phyloP scores from a whole-genome alignment of 345 rosid species.

The Brassica carinata region DNA sequence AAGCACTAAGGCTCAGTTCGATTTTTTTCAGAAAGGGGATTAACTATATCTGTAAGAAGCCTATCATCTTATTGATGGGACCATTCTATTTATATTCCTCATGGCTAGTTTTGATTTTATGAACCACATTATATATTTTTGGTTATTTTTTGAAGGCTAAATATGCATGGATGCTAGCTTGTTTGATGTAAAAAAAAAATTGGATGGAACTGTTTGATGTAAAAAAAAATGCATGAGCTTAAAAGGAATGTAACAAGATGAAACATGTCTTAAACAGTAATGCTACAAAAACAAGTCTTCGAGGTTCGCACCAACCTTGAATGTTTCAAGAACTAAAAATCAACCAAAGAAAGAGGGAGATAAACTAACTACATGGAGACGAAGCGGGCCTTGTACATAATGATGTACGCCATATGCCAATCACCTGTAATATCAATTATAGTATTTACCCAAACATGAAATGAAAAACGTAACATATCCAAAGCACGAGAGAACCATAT shows the following conservation, averaged over 20 bases:
- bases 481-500: too few relatives aligned
- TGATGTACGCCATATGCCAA: constrained; percentile 99
- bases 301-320: too few relatives aligned
- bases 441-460: too few relatives aligned
- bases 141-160: not conserved
- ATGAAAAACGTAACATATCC: too few relatives aligned
- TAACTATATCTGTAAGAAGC: not conserved
- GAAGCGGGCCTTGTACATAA: constrained; percentile 94
- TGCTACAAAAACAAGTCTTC: constrained; percentile 17
- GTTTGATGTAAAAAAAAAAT: too few relatives aligned
- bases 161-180: too few relatives aligned
- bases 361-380: constrained; percentile 61
- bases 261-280: not conserved
- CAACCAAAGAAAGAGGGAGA: constrained; percentile 23
- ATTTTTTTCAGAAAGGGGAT: too few relatives aligned
- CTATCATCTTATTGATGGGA: not conserved
- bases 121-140: not conserved
- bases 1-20: too few relatives aligned
- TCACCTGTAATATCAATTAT: too few relatives aligned
- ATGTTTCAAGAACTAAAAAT: constrained; percentile 24
- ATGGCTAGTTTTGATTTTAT: not conserved
- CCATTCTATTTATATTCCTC: not conserved
- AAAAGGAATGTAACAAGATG: not conserved
- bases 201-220: too few relatives aligned
- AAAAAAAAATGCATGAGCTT: too few relatives aligned